These are phyloP conservation scores for Thermomucor indicae-seudaticae DNA, from an alignment of 371 early-diverging fungal species.

Conservation along the genomic window DNA sequence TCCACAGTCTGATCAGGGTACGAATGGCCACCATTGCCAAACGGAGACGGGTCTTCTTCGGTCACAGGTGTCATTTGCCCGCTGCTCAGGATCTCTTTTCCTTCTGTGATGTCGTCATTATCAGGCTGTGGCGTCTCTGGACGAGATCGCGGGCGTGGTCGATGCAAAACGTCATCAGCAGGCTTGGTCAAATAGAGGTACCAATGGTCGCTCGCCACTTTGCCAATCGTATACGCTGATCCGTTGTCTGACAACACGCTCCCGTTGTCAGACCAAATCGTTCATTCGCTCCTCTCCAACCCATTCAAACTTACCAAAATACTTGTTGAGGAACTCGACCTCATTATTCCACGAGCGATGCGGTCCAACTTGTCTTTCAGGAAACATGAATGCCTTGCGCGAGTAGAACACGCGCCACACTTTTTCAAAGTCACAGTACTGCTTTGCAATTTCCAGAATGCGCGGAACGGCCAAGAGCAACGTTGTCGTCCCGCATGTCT, in stretches of 20 bases:
- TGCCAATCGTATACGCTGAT: slow-evolving; percentile 89
- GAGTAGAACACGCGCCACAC: slow-evolving; percentile 90
- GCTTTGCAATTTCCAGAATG: slow-evolving; percentile 79
- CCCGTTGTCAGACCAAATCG: background rate
- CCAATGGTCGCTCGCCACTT: slow-evolving; percentile 94
- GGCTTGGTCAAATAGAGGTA: slow-evolving; percentile 83
- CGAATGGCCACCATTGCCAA: slow-evolving; percentile 34
- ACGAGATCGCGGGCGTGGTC: slow-evolving; percentile 13
- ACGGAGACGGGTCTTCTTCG: slow-evolving; percentile 32
- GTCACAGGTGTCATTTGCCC: slow-evolving; percentile 35
- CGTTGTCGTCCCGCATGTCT: slow-evolving; percentile 97
- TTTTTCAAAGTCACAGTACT: slow-evolving; percentile 64
- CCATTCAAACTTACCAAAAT: slow-evolving; percentile 47
- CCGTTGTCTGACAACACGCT: slow-evolving; percentile 48
- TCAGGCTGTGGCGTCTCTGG: background rate
- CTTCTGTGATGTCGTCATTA: slow-evolving; percentile 4
- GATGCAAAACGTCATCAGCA: slow-evolving; percentile 44
- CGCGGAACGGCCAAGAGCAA: slow-evolving; percentile 80
- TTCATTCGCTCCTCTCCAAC: background rate
- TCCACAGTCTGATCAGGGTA: slow-evolving; percentile 88
- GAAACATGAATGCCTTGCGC: slow-evolving; percentile 95
- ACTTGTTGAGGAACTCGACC: slow-evolving; percentile 68
- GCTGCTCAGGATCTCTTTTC: slow-evolving; percentile 10
- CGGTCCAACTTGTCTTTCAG: slow-evolving; percentile 83
- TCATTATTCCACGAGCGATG: slow-evolving; percentile 92